Conservation (phyloP, 257 asterid species). For the Cynanchum wilfordii region DNA sequence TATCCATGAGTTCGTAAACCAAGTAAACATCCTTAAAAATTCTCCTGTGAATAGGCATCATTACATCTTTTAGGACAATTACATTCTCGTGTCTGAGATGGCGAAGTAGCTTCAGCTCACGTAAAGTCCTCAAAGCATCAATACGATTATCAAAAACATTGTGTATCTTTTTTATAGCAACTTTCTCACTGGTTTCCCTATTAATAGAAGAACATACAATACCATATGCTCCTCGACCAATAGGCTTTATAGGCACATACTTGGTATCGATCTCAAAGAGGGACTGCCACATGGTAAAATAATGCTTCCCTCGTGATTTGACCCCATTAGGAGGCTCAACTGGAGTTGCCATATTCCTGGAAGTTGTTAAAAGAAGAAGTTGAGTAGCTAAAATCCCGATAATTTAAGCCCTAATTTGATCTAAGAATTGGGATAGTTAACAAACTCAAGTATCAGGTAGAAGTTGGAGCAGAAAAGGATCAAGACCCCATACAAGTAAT, state of each 20-base stretch:
- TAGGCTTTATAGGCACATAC: constrained; percentile 28
- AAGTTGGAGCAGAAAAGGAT: too few species aligned
- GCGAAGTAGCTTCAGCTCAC: constrained; percentile 27
- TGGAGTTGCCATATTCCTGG: constrained; percentile 26
- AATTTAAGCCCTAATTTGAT: background rate
- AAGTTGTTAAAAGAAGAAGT: background rate
- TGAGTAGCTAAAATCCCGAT: background rate
- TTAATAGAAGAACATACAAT: constrained; percentile 27
- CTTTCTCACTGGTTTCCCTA: constrained; percentile 24
- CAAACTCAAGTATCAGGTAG: too few species aligned
- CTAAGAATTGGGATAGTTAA: background rate
- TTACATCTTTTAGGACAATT: constrained; percentile 25
- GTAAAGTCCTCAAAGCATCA: constrained; percentile 26
- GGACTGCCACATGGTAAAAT: constrained; percentile 29
- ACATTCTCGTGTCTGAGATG: constrained; percentile 28
- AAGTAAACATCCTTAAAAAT: constrained; percentile 28
- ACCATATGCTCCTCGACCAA: constrained; percentile 29
- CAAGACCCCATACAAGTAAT: too few species aligned
- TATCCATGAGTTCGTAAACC: constrained; percentile 29
- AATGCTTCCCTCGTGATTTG: constrained; percentile 24
- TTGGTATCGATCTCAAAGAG: constrained; percentile 27
- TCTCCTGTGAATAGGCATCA: constrained; percentile 28
- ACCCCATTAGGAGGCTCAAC: constrained; percentile 29
- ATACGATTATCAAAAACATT: constrained; percentile 27
- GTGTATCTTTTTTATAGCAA: constrained; percentile 26